Percentiles rank a stretch among this genome's conserved stretches.
Evolutionary conservation across 2,329 filamentous ascomycete genomes (phyloP).

Genomic region (Harringtonia aguacate): DNA sequence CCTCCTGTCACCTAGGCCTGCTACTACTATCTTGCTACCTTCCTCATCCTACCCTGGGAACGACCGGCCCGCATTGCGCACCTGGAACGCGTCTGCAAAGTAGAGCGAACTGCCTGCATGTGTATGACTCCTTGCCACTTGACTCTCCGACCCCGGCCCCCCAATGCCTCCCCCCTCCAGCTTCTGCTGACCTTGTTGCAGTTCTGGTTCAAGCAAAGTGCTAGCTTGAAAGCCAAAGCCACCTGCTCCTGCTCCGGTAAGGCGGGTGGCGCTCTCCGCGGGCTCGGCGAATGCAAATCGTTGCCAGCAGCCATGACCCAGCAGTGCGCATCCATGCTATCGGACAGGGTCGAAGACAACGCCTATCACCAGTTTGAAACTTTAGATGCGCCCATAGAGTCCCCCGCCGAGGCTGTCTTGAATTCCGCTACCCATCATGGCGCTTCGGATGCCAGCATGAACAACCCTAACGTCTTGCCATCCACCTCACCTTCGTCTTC

Average conservation of each 20-base stretch:
- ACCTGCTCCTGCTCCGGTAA: background rate
- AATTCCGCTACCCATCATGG: background rate
- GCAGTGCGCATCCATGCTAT: background rate
- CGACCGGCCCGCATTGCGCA: too few species aligned
- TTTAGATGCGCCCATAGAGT: background rate
- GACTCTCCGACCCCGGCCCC: conserved; percentile 1
- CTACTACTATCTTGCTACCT: too few species aligned
- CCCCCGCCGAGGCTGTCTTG: background rate
- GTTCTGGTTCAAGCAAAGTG: background rate
- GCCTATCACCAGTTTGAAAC: background rate
- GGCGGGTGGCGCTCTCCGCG: background rate
- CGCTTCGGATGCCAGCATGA: background rate
- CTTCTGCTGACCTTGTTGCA: background rate
- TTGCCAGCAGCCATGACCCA: conserved; percentile 4
- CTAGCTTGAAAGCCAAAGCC: too few species aligned
- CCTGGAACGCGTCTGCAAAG: too few species aligned
- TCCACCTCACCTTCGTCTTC: too few species aligned
- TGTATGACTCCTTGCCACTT: too few species aligned
- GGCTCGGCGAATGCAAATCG: background rate
- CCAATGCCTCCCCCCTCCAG: background rate
- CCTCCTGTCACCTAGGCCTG: too few species aligned
- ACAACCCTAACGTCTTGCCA: background rate
- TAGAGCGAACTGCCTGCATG: too few species aligned
- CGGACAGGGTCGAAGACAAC: background rate
- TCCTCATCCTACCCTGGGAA: too few species aligned